Conservation (phyloP, 169 alveolate genomes). For the Plasmodium berghei region DNA sequence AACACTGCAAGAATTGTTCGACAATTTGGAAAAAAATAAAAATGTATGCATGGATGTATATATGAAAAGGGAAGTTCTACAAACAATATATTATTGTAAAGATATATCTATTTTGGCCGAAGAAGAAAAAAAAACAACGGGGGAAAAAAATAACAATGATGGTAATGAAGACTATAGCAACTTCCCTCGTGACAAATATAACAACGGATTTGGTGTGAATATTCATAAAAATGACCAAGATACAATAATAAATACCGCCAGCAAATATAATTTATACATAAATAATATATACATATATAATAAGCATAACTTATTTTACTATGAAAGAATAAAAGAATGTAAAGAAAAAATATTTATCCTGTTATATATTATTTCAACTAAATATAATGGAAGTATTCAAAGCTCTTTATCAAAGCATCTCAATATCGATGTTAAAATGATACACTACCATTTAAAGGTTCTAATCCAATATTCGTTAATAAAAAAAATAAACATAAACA, state of each 20-base stretch:
- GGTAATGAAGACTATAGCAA: neutral
- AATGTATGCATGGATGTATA: conserved; percentile 52
- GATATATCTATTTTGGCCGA: conserved; percentile 39
- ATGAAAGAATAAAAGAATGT: conserved; percentile 67
- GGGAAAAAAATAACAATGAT: conserved; percentile 35
- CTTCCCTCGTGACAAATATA: conserved; percentile 22
- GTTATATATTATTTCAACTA: conserved; percentile 34
- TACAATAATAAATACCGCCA: conserved; percentile 18
- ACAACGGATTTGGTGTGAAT: conserved; percentile 12
- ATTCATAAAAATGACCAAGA: neutral
- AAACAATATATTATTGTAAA: conserved; percentile 32
- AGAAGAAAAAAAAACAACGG: neutral
- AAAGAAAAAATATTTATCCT: conserved; percentile 70
- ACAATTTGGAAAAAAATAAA: conserved; percentile 51
- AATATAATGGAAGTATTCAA: conserved; percentile 52
- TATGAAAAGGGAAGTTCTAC: conserved; percentile 64
- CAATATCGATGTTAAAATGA: conserved; percentile 43
- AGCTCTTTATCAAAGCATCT: conserved; percentile 51
- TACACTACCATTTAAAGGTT: conserved; percentile 52
- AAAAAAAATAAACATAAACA: conserved; percentile 71
- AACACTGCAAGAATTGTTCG: conserved; percentile 63
- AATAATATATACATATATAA: conserved; percentile 68
- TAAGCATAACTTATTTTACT: conserved; percentile 67
- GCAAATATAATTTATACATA: conserved; percentile 22
- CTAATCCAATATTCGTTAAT: conserved; percentile 54